Evolutionary conservation across 306 rosid genomes (phyloP), one percentile per base, ranked within the genome.

Genomic region (Crotalaria pallida): DNA sequence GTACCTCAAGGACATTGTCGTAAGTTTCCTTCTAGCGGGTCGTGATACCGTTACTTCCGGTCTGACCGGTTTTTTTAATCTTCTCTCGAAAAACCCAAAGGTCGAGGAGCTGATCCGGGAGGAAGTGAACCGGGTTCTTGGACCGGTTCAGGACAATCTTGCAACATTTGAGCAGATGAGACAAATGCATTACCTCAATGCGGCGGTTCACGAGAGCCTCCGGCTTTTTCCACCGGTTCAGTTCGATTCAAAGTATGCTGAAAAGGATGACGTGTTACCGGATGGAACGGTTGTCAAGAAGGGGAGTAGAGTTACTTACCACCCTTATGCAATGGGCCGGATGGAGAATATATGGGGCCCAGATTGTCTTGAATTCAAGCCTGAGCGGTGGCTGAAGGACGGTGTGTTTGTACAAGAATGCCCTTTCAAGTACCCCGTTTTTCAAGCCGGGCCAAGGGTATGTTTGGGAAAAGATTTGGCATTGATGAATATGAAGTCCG

Each of bases 251-350:
- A 94, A 94, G 80, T 87, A 60, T 18, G 84, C 92, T 0, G 17
- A 31, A 1, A 92, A 85, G 2, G 96, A 94, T 57, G 99, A 94
- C 47, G 82, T 91, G 29, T 65, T 94, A 8, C 97, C 99, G 0
- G 99, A 94, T 10, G 97, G 97, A 4, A 91, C 95, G 0, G 79
- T 88, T n/a, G 80, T 94, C 0, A 43, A 19, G 13, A 81, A 79
- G 16, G 99, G 99, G 0, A 87, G 89, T 0, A 47, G 99, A 23
- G 92, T 94, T 1, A 94, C 97, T 0, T 94, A 88, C 59, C 97
- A 94, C 62, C 96, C 95, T 0, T 94, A 88, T 16, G 99, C 97
- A 0, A 94, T 94, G 99, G 99, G 97, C n/a, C 86, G 99, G 58
- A 88, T 88, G 97, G 95, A 85, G 40, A 65, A 29, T 0, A 48